Conservation (phyloP, 2,329 filamentous ascomycete species). For the Talaromyces albobiverticillius region DNA sequence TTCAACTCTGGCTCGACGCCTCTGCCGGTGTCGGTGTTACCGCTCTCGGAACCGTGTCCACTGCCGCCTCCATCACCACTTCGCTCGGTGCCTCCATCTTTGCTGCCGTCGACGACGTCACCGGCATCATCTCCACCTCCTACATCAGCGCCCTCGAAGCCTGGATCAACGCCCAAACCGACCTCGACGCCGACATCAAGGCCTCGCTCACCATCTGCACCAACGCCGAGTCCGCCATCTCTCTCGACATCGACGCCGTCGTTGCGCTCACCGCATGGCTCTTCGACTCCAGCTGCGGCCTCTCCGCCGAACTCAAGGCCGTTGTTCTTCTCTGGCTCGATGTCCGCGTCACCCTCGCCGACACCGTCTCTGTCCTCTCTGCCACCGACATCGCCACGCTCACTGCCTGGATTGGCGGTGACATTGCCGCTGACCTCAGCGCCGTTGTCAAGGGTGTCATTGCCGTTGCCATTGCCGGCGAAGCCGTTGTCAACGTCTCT, state of each 20-base stretch:
- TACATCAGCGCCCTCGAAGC: constrained; percentile 29
- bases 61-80: constrained; percentile 27
- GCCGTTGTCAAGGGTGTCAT: constrained; percentile 31
- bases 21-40: constrained; percentile 26
- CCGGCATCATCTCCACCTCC: constrained; percentile 26
- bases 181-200: constrained; percentile 28
- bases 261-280: constrained; percentile 33
- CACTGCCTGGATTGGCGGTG: constrained; percentile 28
- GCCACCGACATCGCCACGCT: constrained; percentile 27
- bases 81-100: constrained; percentile 33
- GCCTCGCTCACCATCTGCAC: constrained; percentile 27
- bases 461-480: constrained; percentile 28
- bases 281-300: constrained; percentile 27
- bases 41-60: constrained; percentile 25
- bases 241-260: constrained; percentile 27
- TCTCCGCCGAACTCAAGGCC: constrained; percentile 36
- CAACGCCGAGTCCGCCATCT: constrained; percentile 27
- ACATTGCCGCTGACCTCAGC: constrained; percentile 27
- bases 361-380: constrained; percentile 25
- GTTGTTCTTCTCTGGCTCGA: constrained; percentile 36
- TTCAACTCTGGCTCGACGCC: constrained; percentile 33
- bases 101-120: constrained; percentile 27
- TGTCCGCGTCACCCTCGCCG: constrained; percentile 26
- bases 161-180: constrained; percentile 25
- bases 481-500: constrained; percentile 31